Conservation (phyloP, 352 stramenopile species). For the Pythium angustatum region DNA sequence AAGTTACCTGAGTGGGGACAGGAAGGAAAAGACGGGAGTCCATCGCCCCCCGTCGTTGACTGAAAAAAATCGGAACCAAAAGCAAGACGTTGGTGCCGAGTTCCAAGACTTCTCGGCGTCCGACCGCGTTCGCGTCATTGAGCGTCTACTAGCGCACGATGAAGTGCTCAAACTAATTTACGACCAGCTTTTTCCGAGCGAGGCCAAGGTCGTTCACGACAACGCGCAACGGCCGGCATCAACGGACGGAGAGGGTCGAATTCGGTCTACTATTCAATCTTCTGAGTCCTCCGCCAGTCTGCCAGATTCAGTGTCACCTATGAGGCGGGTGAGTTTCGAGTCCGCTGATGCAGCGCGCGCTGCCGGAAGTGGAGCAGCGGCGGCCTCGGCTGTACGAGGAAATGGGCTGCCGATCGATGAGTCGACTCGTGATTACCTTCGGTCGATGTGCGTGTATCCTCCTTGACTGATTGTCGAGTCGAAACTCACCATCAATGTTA, state of each 20-base stretch:
- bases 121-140: conserved; percentile 74
- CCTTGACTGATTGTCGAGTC: background rate
- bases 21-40: conserved; percentile 16
- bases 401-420: conserved; percentile 30
- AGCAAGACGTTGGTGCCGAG: conserved; percentile 40
- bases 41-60: conserved; percentile 19
- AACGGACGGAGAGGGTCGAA: conserved; percentile 9
- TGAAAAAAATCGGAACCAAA: conserved; percentile 37
- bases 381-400: conserved; percentile 17
- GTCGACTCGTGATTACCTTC: conserved; percentile 30
- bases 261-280: background rate
- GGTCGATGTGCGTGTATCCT: conserved; percentile 22
- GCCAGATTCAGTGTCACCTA: conserved; percentile 16
- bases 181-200: conserved; percentile 66
- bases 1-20: conserved; percentile 26
- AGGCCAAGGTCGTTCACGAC: background rate
- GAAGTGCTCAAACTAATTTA: conserved; percentile 80
- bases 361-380: conserved; percentile 31
- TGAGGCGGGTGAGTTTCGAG: conserved; percentile 25
- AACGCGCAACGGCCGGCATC: conserved; percentile 14
- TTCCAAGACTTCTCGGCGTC: conserved; percentile 68
- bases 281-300: conserved; percentile 29
- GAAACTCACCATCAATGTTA: background rate
- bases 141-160: conserved; percentile 75
- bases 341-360: background rate